These are phyloP conservation scores for Fusarium zealandicum DNA, from an alignment of 2,329 filamentous ascomycete genomes.

Conservation along the genomic window DNA sequence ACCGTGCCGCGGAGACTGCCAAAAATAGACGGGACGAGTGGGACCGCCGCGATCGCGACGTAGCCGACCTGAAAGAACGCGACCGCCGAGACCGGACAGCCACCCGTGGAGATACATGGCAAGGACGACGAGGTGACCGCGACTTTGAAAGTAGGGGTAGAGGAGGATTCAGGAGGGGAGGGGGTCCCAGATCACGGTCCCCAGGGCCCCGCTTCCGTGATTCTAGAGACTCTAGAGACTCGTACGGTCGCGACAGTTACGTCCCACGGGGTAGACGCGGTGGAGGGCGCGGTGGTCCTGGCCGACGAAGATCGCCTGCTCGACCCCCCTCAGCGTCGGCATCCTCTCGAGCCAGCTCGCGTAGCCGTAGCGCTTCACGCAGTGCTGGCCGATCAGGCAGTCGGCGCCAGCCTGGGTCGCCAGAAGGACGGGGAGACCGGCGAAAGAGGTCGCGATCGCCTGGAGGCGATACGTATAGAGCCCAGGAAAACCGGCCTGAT, in stretches of 20 bases:
- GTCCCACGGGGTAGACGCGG: constrained; percentile 57
- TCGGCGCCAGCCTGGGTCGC: constrained; percentile 46
- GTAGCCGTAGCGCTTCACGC: constrained; percentile 43
- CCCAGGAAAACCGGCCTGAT: constrained; percentile 32
- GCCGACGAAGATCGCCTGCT: constrained; percentile 40
- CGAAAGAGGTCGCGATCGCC: constrained; percentile 53
- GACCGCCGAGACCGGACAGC: constrained; percentile 64
- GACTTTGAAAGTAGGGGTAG: constrained; percentile 54
- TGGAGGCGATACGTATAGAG: constrained; percentile 40
- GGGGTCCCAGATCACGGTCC: constrained; percentile 57
- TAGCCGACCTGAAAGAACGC: constrained; percentile 71
- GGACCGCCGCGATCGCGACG: constrained; percentile 73
- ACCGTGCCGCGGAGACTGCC: constrained; percentile 79
- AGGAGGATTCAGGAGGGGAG: constrained; percentile 54
- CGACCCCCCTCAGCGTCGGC: constrained; percentile 48
- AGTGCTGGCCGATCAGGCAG: constrained; percentile 45
- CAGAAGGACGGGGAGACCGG: constrained; percentile 43
- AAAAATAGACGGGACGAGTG: constrained; percentile 75
- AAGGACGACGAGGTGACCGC: constrained; percentile 61
- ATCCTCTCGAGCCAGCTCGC: constrained; percentile 46
- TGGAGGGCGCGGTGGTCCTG: constrained; percentile 51
- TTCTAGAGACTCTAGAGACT: constrained; percentile 53
- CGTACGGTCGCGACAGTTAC: constrained; percentile 60
- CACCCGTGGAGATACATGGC: constrained; percentile 61
- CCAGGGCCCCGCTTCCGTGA: constrained; percentile 55